A percentile compares a stretch with the other conserved stretches of the same genome.
phyloP scores from a whole-genome alignment of 2,329 filamentous ascomycete species.

The Ilyonectria robusta region DNA sequence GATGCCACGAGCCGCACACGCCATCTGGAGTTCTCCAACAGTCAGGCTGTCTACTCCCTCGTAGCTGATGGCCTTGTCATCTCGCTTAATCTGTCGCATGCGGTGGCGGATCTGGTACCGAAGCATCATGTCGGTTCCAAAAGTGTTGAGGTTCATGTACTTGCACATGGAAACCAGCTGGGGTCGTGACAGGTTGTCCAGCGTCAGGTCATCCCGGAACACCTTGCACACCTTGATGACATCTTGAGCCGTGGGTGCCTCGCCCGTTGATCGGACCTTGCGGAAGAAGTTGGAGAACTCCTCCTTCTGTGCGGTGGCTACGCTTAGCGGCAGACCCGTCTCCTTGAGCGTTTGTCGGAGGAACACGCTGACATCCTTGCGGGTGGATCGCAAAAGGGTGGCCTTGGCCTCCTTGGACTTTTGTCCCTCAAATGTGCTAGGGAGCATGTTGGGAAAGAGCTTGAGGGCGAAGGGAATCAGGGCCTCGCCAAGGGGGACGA shows the following conservation, averaged over 20 bases:
- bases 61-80: conserved; percentile 93
- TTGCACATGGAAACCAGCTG: conserved; percentile 98
- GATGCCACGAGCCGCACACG: conserved; percentile 91
- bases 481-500: conserved; percentile 95
- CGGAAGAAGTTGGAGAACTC: conserved; percentile 98
- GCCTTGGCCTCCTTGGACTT: conserved; percentile 93
- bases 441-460: conserved; percentile 96
- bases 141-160: conserved; percentile 98
- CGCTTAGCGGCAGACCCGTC: conserved; percentile 90
- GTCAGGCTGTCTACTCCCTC: conserved; percentile 95
- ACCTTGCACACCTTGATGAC: conserved; percentile 99
- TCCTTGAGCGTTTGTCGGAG: conserved; percentile 90
- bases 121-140: conserved; percentile 97
- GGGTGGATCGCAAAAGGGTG: conserved; percentile 82
- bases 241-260: conserved; percentile 88
- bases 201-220: conserved; percentile 96
- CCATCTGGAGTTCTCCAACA: conserved; percentile 93
- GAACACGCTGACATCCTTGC: conserved; percentile 95
- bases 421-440: conserved; percentile 95
- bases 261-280: conserved; percentile 92
- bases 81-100: conserved; percentile 99
- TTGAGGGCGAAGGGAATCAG: conserved; percentile 92
- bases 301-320: conserved; percentile 87
- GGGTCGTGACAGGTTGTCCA: conserved; percentile 96
- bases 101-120: conserved; percentile 97